Conservation (phyloP, 345 rosid genomes). For the Eucalyptus marginata region DNA sequence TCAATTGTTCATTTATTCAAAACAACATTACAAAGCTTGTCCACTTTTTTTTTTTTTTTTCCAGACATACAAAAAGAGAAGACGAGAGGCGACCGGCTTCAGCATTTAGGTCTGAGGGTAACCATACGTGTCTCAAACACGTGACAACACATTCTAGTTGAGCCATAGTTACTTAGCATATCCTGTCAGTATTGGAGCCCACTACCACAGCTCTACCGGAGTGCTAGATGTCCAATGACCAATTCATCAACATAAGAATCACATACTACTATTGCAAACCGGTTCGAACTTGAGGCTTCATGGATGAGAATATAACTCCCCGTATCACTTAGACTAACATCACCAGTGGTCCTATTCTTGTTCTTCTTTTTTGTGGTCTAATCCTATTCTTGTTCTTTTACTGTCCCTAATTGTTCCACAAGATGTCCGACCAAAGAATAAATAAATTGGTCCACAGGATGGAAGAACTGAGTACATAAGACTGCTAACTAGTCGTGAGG, state of each 20-base stretch:
- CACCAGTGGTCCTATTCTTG: not conserved
- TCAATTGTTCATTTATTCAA: not conserved
- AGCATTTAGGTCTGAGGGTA: not conserved
- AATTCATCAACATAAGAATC: not conserved
- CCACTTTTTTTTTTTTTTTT: not conserved
- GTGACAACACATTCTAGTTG: not conserved
- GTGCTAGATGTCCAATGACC: not conserved
- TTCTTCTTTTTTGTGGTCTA: not conserved
- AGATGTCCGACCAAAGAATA: too few relatives aligned
- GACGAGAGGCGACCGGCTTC: not conserved
- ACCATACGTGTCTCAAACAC: not conserved
- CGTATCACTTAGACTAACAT: not conserved
- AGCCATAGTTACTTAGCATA: not conserved
- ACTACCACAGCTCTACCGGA: not conserved
- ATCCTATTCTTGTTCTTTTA: not conserved
- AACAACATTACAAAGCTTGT: not conserved
- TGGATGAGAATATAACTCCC: not conserved
- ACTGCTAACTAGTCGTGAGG: not conserved
- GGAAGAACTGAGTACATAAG: not conserved
- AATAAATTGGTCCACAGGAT: not conserved
- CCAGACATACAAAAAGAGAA: not conserved
- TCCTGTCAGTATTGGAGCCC: not conserved
- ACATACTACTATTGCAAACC: not conserved
- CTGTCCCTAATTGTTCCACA: not conserved
- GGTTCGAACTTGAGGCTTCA: not conserved